A percentile compares a stretch with the other conserved stretches of the same genome.
Conservation (phyloP, 768 basidiomycete species). For the Macrolepiota dolichaula region DNA sequence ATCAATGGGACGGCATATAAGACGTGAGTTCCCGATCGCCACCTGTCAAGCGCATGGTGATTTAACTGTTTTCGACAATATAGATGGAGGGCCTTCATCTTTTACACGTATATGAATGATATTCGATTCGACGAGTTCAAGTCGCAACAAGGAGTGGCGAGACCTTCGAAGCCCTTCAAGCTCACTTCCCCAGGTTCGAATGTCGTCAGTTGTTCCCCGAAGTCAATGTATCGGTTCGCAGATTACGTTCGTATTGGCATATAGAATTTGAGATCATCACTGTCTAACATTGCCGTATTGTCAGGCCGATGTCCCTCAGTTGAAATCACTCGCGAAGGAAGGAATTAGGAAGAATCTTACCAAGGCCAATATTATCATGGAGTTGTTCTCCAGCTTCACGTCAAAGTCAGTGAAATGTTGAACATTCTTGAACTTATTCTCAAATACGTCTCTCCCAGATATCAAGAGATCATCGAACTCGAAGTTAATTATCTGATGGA, state of each 20-base stretch:
- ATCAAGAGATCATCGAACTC: constrained; percentile 1
- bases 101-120: constrained; percentile 8
- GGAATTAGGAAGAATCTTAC: constrained; percentile 7
- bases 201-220: constrained; percentile 24
- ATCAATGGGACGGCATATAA: constrained; percentile 2
- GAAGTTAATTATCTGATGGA: neutral
- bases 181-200: neutral
- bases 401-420: constrained; percentile 3
- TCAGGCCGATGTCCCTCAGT: constrained; percentile 1
- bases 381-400: constrained; percentile 12
- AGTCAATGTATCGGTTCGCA: constrained; percentile 36
- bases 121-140: constrained; percentile 4
- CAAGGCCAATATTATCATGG: constrained; percentile 11
- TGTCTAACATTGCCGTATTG: neutral
- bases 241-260: neutral
- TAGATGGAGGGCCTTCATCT: constrained; percentile 11
- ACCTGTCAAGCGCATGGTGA: neutral
- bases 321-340: constrained; percentile 9
- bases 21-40: neutral
- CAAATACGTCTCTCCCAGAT: neutral
- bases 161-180: neutral
- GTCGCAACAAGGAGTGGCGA: neutral
- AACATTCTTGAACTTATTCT: neutral
- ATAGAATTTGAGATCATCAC: neutral
- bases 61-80: neutral